Base-by-base conservation (phyloP, 2,329 filamentous ascomycete genomes). In the Colletotrichum musae region DNA sequence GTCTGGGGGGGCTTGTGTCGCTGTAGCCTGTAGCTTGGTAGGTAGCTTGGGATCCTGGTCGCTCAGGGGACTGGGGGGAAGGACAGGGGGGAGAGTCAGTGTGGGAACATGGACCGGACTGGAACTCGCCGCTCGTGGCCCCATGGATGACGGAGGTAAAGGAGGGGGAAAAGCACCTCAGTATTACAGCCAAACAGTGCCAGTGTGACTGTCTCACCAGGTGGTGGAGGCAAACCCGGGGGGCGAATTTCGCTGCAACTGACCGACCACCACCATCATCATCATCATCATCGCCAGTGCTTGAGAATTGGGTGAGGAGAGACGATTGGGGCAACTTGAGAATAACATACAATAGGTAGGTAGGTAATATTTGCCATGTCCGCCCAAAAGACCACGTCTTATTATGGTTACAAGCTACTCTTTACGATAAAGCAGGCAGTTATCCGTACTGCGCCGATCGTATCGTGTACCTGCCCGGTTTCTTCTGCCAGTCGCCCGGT, bases 121-220 rank as follows among this genome's bases (percentile, higher is more conserved):
- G 18, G 45, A 47, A 47, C 45, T 36, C 32, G 45, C 45, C 45
- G 10, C 18, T n/a, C 51, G 58, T 45, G 41, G 18, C 21, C 48
- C 58, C 58, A 39, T 39, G 58, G 47, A 60, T 60, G 58, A 60
- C 58, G 58, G 45, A 32, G 45, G 45, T 45, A 45, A 45, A 54
- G 53, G 36, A 47, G 48, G 24, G 7, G 57, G 41, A 10, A 36
- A 36, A 36, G 7, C 32, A 36, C 32, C 10, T 10, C 21, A 24
- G 21, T 36, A 18, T 18, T 18, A 10, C 32, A 36, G 32, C 10
- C 32, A 36, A 36, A 7, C 32, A 36, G 32, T 36, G 32, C 32
- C 32, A 36, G 32, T 36, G 32, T 36, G 32, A 36, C 7, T 10
- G 32, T 36, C 32, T 36, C 32, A 36, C 32, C 32, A 36, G 9